These are phyloP conservation scores for Mycena maculata DNA, from an alignment of 768 basidiomycete genomes.

Conservation along the genomic window DNA sequence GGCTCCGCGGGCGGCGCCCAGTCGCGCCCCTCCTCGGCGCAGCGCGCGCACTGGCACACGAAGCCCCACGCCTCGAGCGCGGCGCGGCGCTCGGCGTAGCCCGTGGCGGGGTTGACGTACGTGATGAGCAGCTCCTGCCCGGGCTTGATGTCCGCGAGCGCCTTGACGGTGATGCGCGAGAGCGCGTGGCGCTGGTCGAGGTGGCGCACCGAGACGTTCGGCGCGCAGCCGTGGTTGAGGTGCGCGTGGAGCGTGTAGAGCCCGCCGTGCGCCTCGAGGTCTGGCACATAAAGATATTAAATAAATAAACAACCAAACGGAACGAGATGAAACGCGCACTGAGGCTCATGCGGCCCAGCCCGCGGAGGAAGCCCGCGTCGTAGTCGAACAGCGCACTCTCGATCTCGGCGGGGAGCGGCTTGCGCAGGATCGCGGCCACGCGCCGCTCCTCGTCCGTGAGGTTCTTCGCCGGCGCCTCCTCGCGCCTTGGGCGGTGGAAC, in stretches of 20 bases:
- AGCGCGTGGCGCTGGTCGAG: conserved; percentile 76
- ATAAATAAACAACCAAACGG: conserved; percentile 20
- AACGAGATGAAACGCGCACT: conserved; percentile 62
- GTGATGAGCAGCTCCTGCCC: conserved; percentile 84
- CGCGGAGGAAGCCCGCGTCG: conserved; percentile 73
- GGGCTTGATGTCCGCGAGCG: conserved; percentile 67
- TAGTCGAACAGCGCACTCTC: conserved; percentile 76
- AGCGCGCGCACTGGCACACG: conserved; percentile 77
- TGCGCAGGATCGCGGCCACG: conserved; percentile 65
- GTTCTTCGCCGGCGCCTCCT: conserved; percentile 43
- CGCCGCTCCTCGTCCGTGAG: conserved; percentile 70
- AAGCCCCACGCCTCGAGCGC: conserved; percentile 82
- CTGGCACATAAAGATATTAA: conserved; percentile 45
- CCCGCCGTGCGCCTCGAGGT: conserved; percentile 88
- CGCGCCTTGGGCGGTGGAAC: conserved; percentile 51
- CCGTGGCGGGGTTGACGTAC: conserved; percentile 79
- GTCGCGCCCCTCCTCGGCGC: conserved; percentile 66
- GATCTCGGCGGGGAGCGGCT: conserved; percentile 60
- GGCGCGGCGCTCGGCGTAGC: conserved; percentile 58
- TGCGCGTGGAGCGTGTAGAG: conserved; percentile 89
- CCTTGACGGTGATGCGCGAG: conserved; percentile 80
- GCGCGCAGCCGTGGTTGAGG: conserved; percentile 86
- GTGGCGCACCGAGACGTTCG: conserved; percentile 84
- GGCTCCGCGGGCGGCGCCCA: conserved; percentile 46
- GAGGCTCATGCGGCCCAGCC: conserved; percentile 82